phyloP scores from a whole-genome alignment of 140 eudicot genomes.

The Oenanthe javanica region DNA sequence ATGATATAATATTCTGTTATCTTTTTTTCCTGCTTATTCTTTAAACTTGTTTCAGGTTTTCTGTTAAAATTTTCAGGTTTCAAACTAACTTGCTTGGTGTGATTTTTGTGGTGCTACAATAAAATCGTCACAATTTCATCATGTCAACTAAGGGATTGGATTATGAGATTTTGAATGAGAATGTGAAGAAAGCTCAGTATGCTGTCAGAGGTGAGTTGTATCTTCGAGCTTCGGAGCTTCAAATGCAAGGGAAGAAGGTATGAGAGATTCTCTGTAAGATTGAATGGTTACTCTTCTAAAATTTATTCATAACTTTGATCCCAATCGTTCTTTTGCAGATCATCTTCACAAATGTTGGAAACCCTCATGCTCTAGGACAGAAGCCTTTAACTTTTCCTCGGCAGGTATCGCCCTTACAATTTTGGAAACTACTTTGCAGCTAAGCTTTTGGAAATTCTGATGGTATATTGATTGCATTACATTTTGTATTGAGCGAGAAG shows the following conservation, averaged over 20 bases:
- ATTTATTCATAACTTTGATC: conserved; percentile 13
- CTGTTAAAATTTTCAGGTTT: conserved; percentile 20
- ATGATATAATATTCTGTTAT: background rate
- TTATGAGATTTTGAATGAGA: conserved; percentile 79
- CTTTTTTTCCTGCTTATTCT: background rate
- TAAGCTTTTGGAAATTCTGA: background rate
- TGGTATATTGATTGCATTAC: background rate
- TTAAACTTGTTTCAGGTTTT: conserved; percentile 1
- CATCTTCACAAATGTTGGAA: conserved; percentile 94
- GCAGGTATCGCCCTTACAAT: too few species aligned
- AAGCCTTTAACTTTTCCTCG: conserved; percentile 98
- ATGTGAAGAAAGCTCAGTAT: conserved; percentile 94
- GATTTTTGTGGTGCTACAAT: background rate
- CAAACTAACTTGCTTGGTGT: conserved; percentile 14
- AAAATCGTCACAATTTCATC: conserved; percentile 18
- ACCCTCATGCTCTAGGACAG: conserved; percentile 98
- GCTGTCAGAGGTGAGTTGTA: conserved; percentile 99
- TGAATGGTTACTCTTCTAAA: background rate
- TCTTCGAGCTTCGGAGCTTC: conserved; percentile 99
- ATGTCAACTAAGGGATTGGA: conserved; percentile 74
- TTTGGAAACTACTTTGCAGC: background rate
- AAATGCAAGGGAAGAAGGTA: conserved; percentile 98
- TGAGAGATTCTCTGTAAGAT: background rate
- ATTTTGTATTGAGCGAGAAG: conserved; percentile 6
- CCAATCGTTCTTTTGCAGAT: conserved; percentile 39